A percentile compares a stretch with the other conserved stretches of the same genome.
Conservation (phyloP, 169 alveolate species). For the Plasmodium malariae region DNA sequence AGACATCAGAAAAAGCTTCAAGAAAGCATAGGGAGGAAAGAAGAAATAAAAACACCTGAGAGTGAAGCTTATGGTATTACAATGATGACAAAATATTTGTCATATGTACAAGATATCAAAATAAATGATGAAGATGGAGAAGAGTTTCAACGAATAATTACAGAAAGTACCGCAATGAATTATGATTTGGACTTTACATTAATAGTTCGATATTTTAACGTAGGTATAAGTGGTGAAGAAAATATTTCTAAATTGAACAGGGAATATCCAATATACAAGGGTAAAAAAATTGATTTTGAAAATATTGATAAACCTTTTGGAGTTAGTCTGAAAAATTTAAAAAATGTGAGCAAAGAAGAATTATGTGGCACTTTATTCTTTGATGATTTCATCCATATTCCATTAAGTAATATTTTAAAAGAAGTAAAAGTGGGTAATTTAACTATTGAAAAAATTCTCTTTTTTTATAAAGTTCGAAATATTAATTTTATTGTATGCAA, state of each 20-base stretch:
- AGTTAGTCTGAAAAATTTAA: neutral
- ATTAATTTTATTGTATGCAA: constrained; percentile 4
- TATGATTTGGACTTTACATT: neutral
- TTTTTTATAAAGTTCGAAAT: neutral
- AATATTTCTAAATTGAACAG: neutral
- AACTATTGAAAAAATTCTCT: neutral
- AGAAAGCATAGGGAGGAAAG: constrained; percentile 5
- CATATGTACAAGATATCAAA: no score
- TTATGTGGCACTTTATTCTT: constrained; percentile 4
- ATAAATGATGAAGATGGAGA: neutral
- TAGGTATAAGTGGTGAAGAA: neutral
- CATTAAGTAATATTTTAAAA: constrained; percentile 10
- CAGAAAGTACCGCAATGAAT: neutral
- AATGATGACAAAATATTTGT: neutral
- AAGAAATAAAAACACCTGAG: neutral
- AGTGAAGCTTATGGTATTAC: neutral
- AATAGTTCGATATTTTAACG: neutral
- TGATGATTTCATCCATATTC: neutral
- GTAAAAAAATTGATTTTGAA: constrained; percentile 19
- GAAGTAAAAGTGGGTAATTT: constrained; percentile 8
- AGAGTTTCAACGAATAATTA: constrained; percentile 6
- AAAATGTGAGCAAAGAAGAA: neutral
- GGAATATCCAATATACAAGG: constrained; percentile 22
- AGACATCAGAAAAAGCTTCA: constrained; percentile 1
- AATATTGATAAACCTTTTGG: constrained; percentile 29